Conservation (phyloP, 768 basidiomycete species). For the Daedalea quercina region DNA sequence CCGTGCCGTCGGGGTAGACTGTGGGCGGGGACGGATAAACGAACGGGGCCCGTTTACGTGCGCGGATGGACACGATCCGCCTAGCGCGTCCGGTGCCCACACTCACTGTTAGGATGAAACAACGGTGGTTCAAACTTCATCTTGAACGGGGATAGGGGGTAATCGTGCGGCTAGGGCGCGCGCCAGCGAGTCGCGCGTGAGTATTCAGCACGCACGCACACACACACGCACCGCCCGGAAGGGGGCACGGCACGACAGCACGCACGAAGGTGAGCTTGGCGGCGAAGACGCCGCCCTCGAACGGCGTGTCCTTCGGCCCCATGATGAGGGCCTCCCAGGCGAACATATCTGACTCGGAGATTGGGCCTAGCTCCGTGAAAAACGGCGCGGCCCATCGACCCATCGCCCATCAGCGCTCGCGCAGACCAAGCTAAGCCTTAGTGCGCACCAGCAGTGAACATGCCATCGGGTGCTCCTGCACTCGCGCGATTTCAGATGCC, state of each 20-base stretch:
- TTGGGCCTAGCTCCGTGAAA: slow-evolving; percentile 49
- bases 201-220: too few relatives aligned
- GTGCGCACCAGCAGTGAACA: slow-evolving; percentile 82
- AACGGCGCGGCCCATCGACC: too few relatives aligned
- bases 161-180: slow-evolving; percentile 71
- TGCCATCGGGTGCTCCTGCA: slow-evolving; percentile 81
- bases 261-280: slow-evolving; percentile 90
- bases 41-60: too few relatives aligned
- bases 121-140: slow-evolving; percentile 98
- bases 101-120: slow-evolving; percentile 94
- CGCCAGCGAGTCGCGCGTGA: too few relatives aligned
- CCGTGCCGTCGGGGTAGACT: slow-evolving; percentile 96
- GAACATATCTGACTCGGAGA: slow-evolving; percentile 91
- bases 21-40: background rate
- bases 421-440: background rate
- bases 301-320: slow-evolving; percentile 92
- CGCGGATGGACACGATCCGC: too few relatives aligned
- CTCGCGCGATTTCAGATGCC: background rate
- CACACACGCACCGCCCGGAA: background rate
- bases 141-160: slow-evolving; percentile 97
- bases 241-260: slow-evolving; percentile 18
- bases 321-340: slow-evolving; percentile 94
- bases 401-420: slow-evolving; percentile 6
- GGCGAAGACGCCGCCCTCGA: slow-evolving; percentile 92
- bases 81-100: too few relatives aligned